Conservation (phyloP, 805 yeast genomes). For the Blastobotrys chiropterorum region DNA sequence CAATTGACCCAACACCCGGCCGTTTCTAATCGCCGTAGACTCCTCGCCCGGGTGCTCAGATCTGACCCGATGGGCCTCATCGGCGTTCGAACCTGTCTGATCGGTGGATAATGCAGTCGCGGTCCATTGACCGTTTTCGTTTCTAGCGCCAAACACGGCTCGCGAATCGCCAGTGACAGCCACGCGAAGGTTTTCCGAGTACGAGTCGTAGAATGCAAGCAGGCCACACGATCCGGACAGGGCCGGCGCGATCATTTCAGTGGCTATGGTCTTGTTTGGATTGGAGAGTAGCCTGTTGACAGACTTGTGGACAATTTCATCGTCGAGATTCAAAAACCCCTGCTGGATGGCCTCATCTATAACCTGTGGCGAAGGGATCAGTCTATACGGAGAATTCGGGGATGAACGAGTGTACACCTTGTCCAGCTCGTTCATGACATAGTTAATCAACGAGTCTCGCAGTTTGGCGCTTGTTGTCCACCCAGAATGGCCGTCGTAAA, state of each 20-base stretch:
- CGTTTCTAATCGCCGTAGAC: conserved; percentile 64
- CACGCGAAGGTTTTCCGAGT: conserved; percentile 63
- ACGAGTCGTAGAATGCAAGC: conserved; percentile 78
- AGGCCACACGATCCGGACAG: conserved; percentile 93
- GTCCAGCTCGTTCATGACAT: conserved; percentile 72
- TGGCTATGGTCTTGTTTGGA: conserved; percentile 51
- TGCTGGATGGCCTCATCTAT: conserved; percentile 74
- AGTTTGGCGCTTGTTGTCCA: conserved; percentile 87
- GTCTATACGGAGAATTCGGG: conserved; percentile 37
- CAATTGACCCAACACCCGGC: conserved; percentile 85
- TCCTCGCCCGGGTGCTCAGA: conserved; percentile 91
- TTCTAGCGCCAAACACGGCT: conserved; percentile 66
- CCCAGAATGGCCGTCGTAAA: conserved; percentile 96
- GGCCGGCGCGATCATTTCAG: conserved; percentile 82
- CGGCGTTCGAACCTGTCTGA: conserved; percentile 88
- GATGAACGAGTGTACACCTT: conserved; percentile 48
- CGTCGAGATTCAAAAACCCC: conserved; percentile 79
- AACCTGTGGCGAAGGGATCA: conserved; percentile 59
- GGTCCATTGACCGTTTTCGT: conserved; percentile 66
- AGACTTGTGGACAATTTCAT: conserved; percentile 74
- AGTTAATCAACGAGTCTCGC: conserved; percentile 68
- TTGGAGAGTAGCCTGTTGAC: conserved; percentile 66
- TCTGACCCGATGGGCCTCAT: conserved; percentile 76
- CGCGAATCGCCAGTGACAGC: conserved; percentile 97
- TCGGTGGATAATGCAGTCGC: conserved; percentile 82